phyloP scores from a whole-genome alignment of 352 stramenopile genomes.

The Phytophthora citricola region DNA sequence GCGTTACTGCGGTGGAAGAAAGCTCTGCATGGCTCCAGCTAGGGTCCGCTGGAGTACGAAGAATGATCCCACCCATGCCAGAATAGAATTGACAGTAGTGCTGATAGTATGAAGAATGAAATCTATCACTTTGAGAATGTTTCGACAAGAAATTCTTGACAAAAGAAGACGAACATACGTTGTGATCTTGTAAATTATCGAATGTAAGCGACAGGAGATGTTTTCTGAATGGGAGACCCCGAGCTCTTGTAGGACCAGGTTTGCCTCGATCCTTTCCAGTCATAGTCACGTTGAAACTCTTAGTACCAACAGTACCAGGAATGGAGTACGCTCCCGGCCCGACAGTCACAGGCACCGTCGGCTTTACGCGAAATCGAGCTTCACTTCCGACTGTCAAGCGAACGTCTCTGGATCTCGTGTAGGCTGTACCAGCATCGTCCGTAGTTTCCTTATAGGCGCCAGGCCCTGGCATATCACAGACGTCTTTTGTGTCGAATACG shows the following conservation, averaged over 20 bases:
- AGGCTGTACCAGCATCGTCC: constrained; percentile 9
- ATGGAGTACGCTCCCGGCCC: constrained; percentile 66
- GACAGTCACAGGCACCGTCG: constrained; percentile 51
- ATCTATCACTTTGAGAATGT: constrained; percentile 7
- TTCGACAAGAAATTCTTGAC: too few species aligned
- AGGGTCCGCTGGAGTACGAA: constrained; percentile 15
- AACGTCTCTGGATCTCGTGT: constrained; percentile 47
- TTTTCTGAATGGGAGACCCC: constrained; percentile 14
- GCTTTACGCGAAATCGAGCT: constrained; percentile 57
- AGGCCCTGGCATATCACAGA: constrained; percentile 54
- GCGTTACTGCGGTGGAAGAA: constrained; percentile 76
- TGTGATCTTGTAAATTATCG: constrained; percentile 2
- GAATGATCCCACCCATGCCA: constrained; percentile 28
- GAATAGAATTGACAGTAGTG: constrained; percentile 27
- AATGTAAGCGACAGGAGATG: background rate
- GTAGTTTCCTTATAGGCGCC: constrained; percentile 47
- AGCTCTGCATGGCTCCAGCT: constrained; percentile 35
- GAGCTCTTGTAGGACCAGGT: constrained; percentile 16
- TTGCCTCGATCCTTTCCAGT: constrained; percentile 26
- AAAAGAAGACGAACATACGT: too few species aligned
- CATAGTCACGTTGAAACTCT: constrained; percentile 81
- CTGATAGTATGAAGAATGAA: constrained; percentile 27
- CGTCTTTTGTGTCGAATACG: constrained; percentile 51
- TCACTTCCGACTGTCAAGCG: constrained; percentile 59
- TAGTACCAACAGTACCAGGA: constrained; percentile 57